These are phyloP conservation scores for Fusarium compactum DNA, from an alignment of 2,329 filamentous ascomycete species.

Conservation along the genomic window DNA sequence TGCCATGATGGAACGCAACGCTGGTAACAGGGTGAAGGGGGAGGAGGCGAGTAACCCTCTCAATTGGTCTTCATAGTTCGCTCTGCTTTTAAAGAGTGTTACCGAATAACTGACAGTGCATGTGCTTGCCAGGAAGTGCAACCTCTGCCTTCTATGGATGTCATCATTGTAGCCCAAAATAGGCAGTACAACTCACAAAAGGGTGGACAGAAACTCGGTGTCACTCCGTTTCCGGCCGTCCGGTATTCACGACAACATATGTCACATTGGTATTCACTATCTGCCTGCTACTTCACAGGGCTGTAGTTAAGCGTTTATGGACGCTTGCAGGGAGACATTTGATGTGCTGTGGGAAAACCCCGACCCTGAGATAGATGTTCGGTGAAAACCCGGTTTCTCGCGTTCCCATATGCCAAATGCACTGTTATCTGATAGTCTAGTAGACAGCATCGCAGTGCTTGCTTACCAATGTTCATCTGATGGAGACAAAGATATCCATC, in stretches of 20 bases:
- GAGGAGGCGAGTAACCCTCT: constrained; percentile 15
- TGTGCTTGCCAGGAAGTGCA: background rate
- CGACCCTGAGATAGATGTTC: constrained; percentile 5
- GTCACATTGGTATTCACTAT: constrained; percentile 23
- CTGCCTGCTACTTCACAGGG: background rate
- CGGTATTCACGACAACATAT: constrained; percentile 14
- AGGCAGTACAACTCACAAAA: background rate
- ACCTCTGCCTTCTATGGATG: background rate
- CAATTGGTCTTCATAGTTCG: constrained; percentile 5
- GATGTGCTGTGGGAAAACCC: constrained; percentile 15
- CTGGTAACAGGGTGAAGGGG: constrained; percentile 18
- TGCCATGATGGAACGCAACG: constrained; percentile 21
- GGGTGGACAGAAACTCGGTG: constrained; percentile 23
- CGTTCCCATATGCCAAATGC: constrained; percentile 1
- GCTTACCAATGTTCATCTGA: background rate
- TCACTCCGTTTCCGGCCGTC: constrained; percentile 45
- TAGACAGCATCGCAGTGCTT: background rate
- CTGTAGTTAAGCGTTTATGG: background rate
- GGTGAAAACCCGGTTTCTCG: constrained; percentile 40
- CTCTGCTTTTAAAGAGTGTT: background rate
- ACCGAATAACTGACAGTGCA: background rate
- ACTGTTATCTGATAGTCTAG: background rate
- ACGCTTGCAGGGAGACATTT: constrained; percentile 7
- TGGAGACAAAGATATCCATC: background rate
- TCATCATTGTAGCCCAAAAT: background rate